These are phyloP conservation scores for Pichia sp. DNA, from an alignment of 1,139 yeast species.

Conservation along the genomic window DNA sequence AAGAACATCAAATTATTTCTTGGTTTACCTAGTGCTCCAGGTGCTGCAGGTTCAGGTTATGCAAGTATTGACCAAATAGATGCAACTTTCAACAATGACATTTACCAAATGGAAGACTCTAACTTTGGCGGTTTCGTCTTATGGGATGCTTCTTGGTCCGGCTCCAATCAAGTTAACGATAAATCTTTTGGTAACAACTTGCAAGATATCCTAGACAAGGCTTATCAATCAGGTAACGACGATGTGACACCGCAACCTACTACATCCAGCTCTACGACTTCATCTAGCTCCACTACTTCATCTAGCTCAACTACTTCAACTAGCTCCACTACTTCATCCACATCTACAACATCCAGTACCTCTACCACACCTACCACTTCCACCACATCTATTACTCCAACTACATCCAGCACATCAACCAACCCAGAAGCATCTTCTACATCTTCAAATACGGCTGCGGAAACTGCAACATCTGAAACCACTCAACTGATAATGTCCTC, in stretches of 20 bases:
- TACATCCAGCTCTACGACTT: slow-evolving; percentile 11
- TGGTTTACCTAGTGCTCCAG: slow-evolving; percentile 43
- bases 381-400: slow-evolving; percentile 13
- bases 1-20: slow-evolving; percentile 49
- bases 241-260: slow-evolving; percentile 1
- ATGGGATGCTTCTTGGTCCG: slow-evolving; percentile 90
- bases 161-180: slow-evolving; percentile 38
- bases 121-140: slow-evolving; percentile 80
- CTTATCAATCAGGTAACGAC: slow-evolving; percentile 10
- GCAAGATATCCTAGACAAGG: slow-evolving; percentile 30
- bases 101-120: slow-evolving; percentile 22
- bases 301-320: slow-evolving; percentile 23
- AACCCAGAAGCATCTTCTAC: slow-evolving; percentile 5
- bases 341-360: slow-evolving; percentile 19
- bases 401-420: slow-evolving; percentile 9
- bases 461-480: slow-evolving; percentile 4
- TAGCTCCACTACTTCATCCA: slow-evolving; percentile 17
- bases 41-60: slow-evolving; percentile 51
- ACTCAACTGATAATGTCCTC: neutral
- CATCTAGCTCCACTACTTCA: slow-evolving; percentile 23
- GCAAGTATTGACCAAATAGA: slow-evolving; percentile 38
- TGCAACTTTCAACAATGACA: slow-evolving; percentile 32
- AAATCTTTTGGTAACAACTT: slow-evolving; percentile 31
- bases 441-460: slow-evolving; percentile 3
- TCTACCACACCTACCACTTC: slow-evolving; percentile 12